A percentile compares a stretch with the other conserved stretches of the same genome.
These are phyloP conservation scores for Candida adriatica DNA, from an alignment of 805 yeast genomes.

Conservation along the genomic window DNA sequence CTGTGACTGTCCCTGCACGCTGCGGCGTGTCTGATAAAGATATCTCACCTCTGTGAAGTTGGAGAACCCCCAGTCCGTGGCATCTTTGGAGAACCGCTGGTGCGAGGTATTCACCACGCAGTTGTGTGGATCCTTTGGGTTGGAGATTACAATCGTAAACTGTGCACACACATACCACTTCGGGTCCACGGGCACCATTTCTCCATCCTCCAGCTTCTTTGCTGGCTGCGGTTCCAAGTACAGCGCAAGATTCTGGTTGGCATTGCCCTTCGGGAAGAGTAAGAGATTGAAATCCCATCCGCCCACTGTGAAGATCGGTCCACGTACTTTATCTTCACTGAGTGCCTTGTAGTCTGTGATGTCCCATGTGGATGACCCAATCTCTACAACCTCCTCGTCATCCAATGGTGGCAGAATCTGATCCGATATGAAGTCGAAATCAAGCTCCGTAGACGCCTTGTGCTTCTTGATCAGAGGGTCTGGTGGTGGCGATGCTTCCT, in stretches of 20 bases:
- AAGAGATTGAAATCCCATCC: constrained; percentile 63
- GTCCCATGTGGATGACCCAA: constrained; percentile 33
- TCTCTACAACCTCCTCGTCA: constrained; percentile 26
- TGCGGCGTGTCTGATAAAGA: constrained; percentile 15
- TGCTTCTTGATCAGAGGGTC: constrained; percentile 7
- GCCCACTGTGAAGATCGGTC: constrained; percentile 50
- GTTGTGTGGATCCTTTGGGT: constrained; percentile 62
- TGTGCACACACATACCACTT: constrained; percentile 91
- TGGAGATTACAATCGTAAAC: constrained; percentile 79
- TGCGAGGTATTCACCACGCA: constrained; percentile 57
- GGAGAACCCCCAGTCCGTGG: constrained; percentile 95
- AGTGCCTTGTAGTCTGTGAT: constrained; percentile 26
- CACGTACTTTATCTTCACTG: constrained; percentile 23
- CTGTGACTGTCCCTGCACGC: constrained; percentile 15
- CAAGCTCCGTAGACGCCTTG: constrained; percentile 7
- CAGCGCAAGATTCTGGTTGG: constrained; percentile 53
- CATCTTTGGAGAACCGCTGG: constrained; percentile 70
- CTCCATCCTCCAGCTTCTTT: constrained; percentile 19
- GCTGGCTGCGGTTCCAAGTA: constrained; percentile 67
- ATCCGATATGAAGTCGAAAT: constrained; percentile 14
- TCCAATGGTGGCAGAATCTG: constrained; percentile 20
- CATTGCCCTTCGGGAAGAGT: constrained; percentile 72
- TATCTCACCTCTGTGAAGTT: constrained; percentile 53
- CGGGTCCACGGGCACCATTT: constrained; percentile 29
- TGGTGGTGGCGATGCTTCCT: no score